Evolutionary conservation across 108 stramenopile species (phyloP), one percentile per base, ranked within the genome.

Genomic region (Conticribra weissflogii): DNA sequence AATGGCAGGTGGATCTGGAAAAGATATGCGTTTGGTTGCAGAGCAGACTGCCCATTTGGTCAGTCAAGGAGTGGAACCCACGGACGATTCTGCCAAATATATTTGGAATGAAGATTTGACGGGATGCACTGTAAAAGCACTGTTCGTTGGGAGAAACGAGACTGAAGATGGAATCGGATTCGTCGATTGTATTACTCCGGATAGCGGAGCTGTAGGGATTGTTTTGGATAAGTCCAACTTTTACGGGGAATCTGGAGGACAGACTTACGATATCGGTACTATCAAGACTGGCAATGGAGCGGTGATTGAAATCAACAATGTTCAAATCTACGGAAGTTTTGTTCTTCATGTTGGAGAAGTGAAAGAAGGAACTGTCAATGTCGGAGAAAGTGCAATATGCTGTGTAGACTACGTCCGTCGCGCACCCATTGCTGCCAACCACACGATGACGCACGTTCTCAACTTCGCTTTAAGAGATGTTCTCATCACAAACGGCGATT

Each of bases 391-490:
- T 3, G 93, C 91, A 36, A 81, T 81, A 30, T 91, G 91, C 72
- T 66, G 65, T 36, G 99, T 99, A 34, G 96, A 99, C 82, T 99
- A 98, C 80, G 90, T 87, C 17, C 96, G 99, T n/a, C 94, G 98
- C 33, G 64, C 78, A 41, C 89, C 83, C 46, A 92, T 99, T 70
- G 97, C 98, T 29, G 86, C 97, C 52, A 99, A 99, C 82, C 99
- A 99, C 81, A 98, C 98, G 59, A 98, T 98, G 97, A 99, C 99
- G 3, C 98, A 98, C 79, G 88, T 98, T 57, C 91, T 99, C 46
- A 99, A 99, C 86, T 95, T 82, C 73, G 99, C 98, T 5, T 74
- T 98, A 18, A 79, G 85, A 56, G 85, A 94, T 67, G 96, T 96
- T 3, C 87, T 98, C 48, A 58, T 96, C 30, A 85, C 59, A 12